Base-by-base conservation (phyloP, 2,329 filamentous ascomycete genomes). In the Lasiodiplodia sp. region DNA sequence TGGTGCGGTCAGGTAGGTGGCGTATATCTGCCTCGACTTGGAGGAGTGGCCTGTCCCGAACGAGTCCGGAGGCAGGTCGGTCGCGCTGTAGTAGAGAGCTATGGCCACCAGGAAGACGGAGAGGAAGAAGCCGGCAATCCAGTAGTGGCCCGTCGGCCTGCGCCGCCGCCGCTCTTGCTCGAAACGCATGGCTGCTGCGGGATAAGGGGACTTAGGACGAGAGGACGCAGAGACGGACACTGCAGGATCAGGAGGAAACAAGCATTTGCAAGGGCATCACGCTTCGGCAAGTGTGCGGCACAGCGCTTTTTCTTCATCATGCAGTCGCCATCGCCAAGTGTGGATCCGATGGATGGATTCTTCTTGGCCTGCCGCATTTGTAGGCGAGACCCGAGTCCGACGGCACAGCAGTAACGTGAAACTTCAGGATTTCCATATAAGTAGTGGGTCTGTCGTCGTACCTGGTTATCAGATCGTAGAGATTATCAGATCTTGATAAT, bases 1-100 rank as follows among this genome's bases (percentile, higher is more conserved):
- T 66, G 75, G 73, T 28, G 77, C 75, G 34, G 78, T 76, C 11
- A 82, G 76, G 68, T 81, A 81, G 16, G 80, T 82, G 11, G 78
- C 79, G 56, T 79, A 77, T 3, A 79, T 78, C 38, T 68, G 70
- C 8, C 67, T 58, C 2, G 71, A 67, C 23, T 47, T 47, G 7
- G 57, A n/a, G 7, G 57, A n/a, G 38, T 25, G 6, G 16, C 31
- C 31, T 34, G 31, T 8, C 31, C 23, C 2, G 7, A 23, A 5
- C 4, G 18, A 28, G 23, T 51, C 14, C 8, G 60, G 23, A 21
- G 60, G 60, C 11, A 11, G 11, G 3, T 34, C 25, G 1, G 23
- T 31, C 40, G 21, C n/a, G 23, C 40, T 64, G 40, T 31, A 49
- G 40, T 28, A 31, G n/a, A 64, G 10, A 3, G 60, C 47, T 16